Evolutionary conservation across 1,284 basidiomycete species (phyloP).

Genomic region (Ustilago vetiveriae): DNA sequence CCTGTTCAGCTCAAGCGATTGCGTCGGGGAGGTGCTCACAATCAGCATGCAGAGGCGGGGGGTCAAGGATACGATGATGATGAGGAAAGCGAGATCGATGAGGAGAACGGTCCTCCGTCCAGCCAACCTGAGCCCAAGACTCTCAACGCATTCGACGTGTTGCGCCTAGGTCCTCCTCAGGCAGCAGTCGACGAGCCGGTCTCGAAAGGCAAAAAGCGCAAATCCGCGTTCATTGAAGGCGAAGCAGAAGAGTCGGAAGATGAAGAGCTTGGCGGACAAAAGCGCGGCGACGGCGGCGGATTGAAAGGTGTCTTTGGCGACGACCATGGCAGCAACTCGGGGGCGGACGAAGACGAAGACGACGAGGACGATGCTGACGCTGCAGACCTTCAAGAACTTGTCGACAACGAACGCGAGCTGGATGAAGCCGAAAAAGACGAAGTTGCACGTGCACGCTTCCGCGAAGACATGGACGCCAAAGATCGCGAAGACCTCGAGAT

Average conservation of each 20-base stretch:
- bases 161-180: constrained; percentile 7
- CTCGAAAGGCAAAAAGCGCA: constrained; percentile 33
- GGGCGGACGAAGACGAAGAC: constrained; percentile 42
- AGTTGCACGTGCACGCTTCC: constrained; percentile 46
- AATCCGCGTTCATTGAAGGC: constrained; percentile 58
- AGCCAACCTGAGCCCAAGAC: constrained; percentile 29
- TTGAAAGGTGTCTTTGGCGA: constrained; percentile 59
- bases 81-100: constrained; percentile 20
- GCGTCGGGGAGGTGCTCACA: constrained; percentile 16
- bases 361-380: constrained; percentile 58
- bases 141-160: constrained; percentile 36
- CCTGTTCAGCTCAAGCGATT: constrained; percentile 40
- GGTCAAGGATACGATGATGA: constrained; percentile 1
- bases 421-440: constrained; percentile 61
- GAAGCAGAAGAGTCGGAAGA: constrained; percentile 66
- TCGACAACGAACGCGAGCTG: constrained; percentile 59
- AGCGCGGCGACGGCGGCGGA: constrained; percentile 50
- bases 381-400: constrained; percentile 57
- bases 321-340: constrained; percentile 24
- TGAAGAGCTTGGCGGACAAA: constrained; percentile 44
- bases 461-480: constrained; percentile 53
- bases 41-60: neutral
- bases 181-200: neutral
- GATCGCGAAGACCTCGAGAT: constrained; percentile 55
- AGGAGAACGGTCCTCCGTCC: constrained; percentile 23